Base-by-base conservation (phyloP, 768 basidiomycete genomes). In the Boletus speciosus region DNA sequence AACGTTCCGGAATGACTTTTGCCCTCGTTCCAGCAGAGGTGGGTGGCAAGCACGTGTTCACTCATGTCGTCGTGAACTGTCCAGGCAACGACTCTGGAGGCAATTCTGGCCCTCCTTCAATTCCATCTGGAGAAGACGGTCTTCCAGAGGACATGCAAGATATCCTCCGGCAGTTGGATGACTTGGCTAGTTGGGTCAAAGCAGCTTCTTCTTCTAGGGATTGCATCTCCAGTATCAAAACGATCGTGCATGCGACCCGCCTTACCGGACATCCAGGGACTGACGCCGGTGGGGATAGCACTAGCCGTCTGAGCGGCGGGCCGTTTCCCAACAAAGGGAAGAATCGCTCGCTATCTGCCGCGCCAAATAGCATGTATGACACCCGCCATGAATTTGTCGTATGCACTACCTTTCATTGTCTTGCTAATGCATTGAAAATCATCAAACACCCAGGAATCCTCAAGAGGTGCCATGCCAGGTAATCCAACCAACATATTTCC, bases 61-160 rank as follows among this genome's bases (percentile, higher is more conserved):
- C 55, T 34, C 68, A 60, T 48, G 49, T 49, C 51, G 46, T 61
- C 38, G 57, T 52, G 47, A 34, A 51, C 37, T 47, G 27, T 19
- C 38, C 42, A 32, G 44, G 27, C 48, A 35, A 42, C 43, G 31
- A 42, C 34, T 27, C 44, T 6, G 25, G 25, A 34, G 31, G 31
- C 6, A 36, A 45, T 27, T 14, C 27, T 11, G 14, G 4, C 35
- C 11, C 19, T 35, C 11, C 19, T 23, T 39, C 43, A 6, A 6
- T 32, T 25, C 36, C 39, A 7, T 16, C 49, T 7, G 36, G 6
- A 14, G 16, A 50, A 16, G 34, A 37, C 21, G 68, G 70, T n/a
- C 55, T 70, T 38, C 66, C 60, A 39, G 56, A 58, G 27, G 68
- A 70, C 44, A 64, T 71, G 62, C 60, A 42, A 31, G 66, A 64